phyloP scores from a whole-genome alignment of 345 rosid species.

The Eucalyptus rudis region DNA sequence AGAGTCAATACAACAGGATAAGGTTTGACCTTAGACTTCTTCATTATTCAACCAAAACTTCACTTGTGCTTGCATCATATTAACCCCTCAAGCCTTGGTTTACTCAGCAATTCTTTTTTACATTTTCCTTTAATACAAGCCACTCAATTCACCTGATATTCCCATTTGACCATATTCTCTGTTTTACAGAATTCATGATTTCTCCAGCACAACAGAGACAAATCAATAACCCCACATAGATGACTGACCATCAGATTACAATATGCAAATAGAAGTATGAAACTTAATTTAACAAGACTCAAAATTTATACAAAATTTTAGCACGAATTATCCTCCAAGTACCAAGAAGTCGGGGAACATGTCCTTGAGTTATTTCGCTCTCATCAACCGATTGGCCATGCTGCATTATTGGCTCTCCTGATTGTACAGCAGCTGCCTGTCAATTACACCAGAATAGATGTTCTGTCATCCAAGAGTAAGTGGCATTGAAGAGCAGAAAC shows the following conservation, averaged over 20 bases:
- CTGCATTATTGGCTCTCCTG: constrained; percentile 73
- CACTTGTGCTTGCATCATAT: neutral
- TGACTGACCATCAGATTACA: neutral
- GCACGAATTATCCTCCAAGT: neutral
- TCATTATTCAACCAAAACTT: neutral
- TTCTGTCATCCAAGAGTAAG: neutral
- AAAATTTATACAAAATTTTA: neutral
- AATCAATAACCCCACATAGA: neutral
- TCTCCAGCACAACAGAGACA: neutral
- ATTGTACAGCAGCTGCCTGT: constrained; percentile 68
- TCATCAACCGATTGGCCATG: constrained; percentile 76
- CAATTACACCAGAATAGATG: neutral
- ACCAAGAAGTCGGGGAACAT: constrained; percentile 90
- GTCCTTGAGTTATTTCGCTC: constrained; percentile 39
- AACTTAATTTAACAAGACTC: neutral
- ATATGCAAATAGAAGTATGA: neutral
- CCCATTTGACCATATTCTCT: neutral
- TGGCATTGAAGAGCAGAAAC: neutral
- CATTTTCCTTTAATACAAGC: neutral
- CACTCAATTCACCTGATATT: neutral
- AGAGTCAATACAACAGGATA: neutral
- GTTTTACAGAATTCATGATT: neutral
- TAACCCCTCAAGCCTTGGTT: neutral
- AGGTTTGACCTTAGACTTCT: neutral
- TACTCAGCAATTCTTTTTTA: neutral